A percentile compares a stretch with the other conserved stretches of the same genome.
Conservation (phyloP, 352 stramenopile species). For the Blastocystis sp. region DNA sequence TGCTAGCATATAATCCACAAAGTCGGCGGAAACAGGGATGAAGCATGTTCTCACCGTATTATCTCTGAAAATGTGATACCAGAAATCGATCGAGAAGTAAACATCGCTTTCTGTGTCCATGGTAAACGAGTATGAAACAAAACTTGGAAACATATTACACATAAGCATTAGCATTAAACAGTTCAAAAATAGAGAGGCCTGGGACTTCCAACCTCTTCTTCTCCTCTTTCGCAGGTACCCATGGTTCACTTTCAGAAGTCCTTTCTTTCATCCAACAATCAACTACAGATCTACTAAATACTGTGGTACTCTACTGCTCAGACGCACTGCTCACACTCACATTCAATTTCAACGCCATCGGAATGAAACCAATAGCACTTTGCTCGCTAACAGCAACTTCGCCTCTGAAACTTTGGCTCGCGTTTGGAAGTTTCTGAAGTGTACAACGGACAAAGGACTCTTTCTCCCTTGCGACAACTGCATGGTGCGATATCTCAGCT, state of each 20-base stretch:
- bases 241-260: not conserved
- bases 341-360: not conserved
- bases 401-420: not conserved
- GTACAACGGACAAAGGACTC: not conserved
- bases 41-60: slow-evolving; percentile 14
- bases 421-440: not conserved
- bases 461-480: not conserved
- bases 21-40: not conserved
- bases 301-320: not conserved
- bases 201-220: not conserved
- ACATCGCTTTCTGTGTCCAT: not conserved
- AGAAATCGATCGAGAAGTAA: slow-evolving; percentile 41
- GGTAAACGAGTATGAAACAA: not conserved
- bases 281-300: not conserved
- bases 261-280: not conserved
- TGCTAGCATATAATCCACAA: slow-evolving; percentile 13
- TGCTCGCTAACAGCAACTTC: not conserved
- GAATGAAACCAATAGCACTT: not conserved
- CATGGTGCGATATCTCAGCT: not conserved
- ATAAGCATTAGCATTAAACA: not conserved
- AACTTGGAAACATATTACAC: not conserved
- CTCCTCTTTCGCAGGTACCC: not conserved
- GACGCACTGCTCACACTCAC: not conserved
- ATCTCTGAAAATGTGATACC: slow-evolving; percentile 27
- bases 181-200: not conserved